Percentiles rank a stretch among this genome's conserved stretches.
Evolutionary conservation across 2,329 filamentous ascomycete genomes (phyloP).

Genomic region (Cylindrodendrum hubeiense): DNA sequence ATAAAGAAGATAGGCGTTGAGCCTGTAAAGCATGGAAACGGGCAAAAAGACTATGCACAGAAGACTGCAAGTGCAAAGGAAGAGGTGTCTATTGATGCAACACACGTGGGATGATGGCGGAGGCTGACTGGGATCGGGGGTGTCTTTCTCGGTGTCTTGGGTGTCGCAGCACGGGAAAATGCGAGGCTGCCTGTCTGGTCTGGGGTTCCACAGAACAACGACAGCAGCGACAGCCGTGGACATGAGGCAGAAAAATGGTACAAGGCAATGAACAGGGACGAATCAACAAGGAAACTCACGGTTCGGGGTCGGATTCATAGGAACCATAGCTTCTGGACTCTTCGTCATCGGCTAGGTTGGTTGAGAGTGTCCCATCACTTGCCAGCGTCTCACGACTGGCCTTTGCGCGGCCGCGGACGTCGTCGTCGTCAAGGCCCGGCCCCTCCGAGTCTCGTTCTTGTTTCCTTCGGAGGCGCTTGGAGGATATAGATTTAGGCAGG

Average conservation of each 20-base stretch:
- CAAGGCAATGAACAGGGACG: constrained; percentile 7
- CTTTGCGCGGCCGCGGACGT: constrained; percentile 49
- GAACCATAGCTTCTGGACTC: constrained; percentile 50
- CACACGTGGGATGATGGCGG: constrained; percentile 18
- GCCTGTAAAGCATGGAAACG: not conserved
- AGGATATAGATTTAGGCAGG: constrained; percentile 63
- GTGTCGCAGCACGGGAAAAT: constrained; percentile 22
- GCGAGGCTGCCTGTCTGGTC: constrained; percentile 24
- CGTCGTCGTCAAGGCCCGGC: constrained; percentile 41
- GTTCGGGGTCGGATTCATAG: constrained; percentile 51
- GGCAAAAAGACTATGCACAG: not conserved
- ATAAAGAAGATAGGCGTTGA: constrained; percentile 31
- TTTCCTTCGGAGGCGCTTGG: constrained; percentile 63
- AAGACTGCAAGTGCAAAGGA: constrained; percentile 31
- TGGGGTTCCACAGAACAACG: constrained; percentile 15
- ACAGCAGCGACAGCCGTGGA: not conserved
- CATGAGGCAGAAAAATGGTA: not conserved
- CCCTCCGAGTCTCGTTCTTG: constrained; percentile 54
- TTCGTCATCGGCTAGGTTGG: constrained; percentile 49
- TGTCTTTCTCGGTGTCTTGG: constrained; percentile 8
- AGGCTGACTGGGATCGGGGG: constrained; percentile 23
- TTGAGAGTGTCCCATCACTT: constrained; percentile 48
- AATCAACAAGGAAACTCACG: constrained; percentile 34
- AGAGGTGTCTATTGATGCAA: constrained; percentile 10
- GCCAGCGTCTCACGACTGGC: constrained; percentile 55